Conservation (phyloP, 2,329 filamentous ascomycete genomes). For the Paecilomyces variotii region DNA sequence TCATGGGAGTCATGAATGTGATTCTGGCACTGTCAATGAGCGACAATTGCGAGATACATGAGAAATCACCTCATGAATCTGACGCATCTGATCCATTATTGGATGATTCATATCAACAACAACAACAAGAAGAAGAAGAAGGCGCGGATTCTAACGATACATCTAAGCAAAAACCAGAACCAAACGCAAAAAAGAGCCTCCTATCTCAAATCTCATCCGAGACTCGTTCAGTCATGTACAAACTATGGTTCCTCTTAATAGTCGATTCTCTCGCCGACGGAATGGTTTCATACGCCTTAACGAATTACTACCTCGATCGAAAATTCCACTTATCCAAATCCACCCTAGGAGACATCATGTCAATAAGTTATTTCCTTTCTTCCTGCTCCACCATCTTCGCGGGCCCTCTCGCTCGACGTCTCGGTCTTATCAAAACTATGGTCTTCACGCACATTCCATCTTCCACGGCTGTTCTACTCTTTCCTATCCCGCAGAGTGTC, state of each 20-base stretch:
- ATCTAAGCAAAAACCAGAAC: neutral
- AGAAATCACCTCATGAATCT: neutral
- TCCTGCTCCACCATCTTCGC: neutral
- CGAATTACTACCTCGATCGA: constrained; percentile 50
- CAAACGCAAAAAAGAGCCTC: neutral
- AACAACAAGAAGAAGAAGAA: neutral
- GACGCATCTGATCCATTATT: neutral
- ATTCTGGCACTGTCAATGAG: constrained; percentile 27
- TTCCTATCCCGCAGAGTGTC: neutral
- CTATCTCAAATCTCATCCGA: constrained; percentile 16
- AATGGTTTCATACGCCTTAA: constrained; percentile 53
- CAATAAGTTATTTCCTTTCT: constrained; percentile 36
- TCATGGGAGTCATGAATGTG: constrained; percentile 49
- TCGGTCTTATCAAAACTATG: neutral
- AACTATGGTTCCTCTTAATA: constrained; percentile 56
- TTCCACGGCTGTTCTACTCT: neutral
- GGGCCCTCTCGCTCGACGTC: neutral
- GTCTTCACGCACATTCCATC: neutral
- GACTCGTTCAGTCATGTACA: constrained; percentile 53
- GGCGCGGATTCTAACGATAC: neutral
- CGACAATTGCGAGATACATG: neutral
- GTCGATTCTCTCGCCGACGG: constrained; percentile 59
- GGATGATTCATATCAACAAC: neutral
- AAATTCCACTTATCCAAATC: constrained; percentile 52
- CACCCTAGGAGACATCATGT: constrained; percentile 52